Base-by-base conservation (phyloP, 192 early-diverging fungal genomes). In the Coemansia sp. region DNA sequence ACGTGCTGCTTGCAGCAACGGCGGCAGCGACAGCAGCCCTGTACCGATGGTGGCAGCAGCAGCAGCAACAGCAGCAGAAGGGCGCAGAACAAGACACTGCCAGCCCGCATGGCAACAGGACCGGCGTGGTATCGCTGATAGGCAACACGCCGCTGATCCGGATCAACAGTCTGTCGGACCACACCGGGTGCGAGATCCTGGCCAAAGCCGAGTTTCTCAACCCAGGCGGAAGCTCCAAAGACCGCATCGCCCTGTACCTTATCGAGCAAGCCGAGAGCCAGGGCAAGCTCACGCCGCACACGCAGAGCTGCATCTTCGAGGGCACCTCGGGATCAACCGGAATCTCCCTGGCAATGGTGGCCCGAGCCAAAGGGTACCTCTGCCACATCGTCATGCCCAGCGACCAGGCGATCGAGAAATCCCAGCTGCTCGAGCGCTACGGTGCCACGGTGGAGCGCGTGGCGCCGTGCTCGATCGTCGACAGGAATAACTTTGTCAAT, bases 341-440 rank as follows among this genome's bases (percentile, higher is more conserved):
- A 4, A 96, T 99, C 30, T 93, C 95, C 4, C 82, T 99, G 32
- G 95, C 97, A 4, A 88, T 91, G 78, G 88, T 98, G 39, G 87
- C 91, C 16, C 83, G 87, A 16, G 95, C 95, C 0, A 88, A 86
- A 32, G 95, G 97, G 11, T 98, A 99, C 72, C 78, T 83, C 47
- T 93, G 91, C 69, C 92, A 93, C 75, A 97, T 99, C 51, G 90
- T 98, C 10, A 93, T 99, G 91, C 95, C 95, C 13, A 93, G 94
- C 73, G 96, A 98, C 68, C 87, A 89, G 66, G 92, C 95, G 2
- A 53, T 83, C 10, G 96, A 98, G 59, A 98, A 98, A 65, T 91
- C 90, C 46, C 88, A 87, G 25, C 63, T 97, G 6, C 71, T 98
- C 3, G 87, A 91, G 65, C 85, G 87, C 25, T 71, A 93, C 23